phyloP scores from a whole-genome alignment of 106 monocot genomes.

The Allium sativum region DNA sequence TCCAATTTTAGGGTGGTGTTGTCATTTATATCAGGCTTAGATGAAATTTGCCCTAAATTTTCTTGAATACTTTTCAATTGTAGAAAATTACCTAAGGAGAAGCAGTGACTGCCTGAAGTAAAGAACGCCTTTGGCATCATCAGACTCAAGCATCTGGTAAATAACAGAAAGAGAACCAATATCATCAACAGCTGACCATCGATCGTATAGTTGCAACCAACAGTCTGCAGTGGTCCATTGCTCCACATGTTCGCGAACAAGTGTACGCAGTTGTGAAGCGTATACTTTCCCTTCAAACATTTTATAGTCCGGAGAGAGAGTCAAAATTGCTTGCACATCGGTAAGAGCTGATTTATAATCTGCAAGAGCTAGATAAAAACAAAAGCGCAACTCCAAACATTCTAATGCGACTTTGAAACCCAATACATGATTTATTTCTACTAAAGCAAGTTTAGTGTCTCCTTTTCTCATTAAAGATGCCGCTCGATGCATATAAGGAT shows the following conservation, averaged over 20 bases:
- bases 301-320: slow-evolving; percentile 65
- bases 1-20: no score
- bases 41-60: no score
- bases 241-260: slow-evolving; percentile 80
- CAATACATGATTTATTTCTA: slow-evolving; percentile 72
- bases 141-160: slow-evolving; percentile 79
- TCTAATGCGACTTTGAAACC: slow-evolving; percentile 84
- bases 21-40: no score
- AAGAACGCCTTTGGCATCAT: slow-evolving; percentile 74
- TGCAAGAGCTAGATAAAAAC: slow-evolving; percentile 75
- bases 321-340: slow-evolving; percentile 90
- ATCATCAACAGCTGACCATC: slow-evolving; percentile 99
- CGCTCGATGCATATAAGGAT: slow-evolving; percentile 98
- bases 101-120: slow-evolving; percentile 98
- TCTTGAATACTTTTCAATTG: no score
- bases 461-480: slow-evolving; percentile 71
- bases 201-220: slow-evolving; percentile 94
- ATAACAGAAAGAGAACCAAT: slow-evolving; percentile 95
- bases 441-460: slow-evolving; percentile 59
- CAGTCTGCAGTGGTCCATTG: slow-evolving; percentile 91
- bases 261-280: slow-evolving; percentile 64
- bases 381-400: slow-evolving; percentile 87
- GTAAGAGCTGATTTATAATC: slow-evolving; percentile 68
- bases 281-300: slow-evolving; percentile 89
- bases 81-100: slow-evolving; percentile 59